Conservation (phyloP, 1,284 basidiomycete genomes). For the Moesziomyces antarcticus region DNA sequence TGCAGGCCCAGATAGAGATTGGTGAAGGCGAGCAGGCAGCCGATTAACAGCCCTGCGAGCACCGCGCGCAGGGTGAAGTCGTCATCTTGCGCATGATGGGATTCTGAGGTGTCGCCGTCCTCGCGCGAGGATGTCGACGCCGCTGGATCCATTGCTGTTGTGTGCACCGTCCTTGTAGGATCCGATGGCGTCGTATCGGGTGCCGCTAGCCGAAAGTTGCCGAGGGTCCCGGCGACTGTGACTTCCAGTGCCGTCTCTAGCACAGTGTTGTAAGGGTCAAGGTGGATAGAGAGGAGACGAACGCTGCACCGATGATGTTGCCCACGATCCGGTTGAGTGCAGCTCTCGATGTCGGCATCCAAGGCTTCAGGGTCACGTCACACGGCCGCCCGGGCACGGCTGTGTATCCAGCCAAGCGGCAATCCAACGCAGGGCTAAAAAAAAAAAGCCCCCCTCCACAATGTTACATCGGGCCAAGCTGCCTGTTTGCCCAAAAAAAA, state of each 20-base stretch:
- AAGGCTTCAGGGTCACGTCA: background rate
- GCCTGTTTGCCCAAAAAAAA: background rate
- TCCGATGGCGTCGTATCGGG: too few species aligned
- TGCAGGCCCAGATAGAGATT: constrained; percentile 82
- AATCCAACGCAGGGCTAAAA: background rate
- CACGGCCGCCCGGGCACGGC: too few species aligned
- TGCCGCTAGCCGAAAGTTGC: too few species aligned
- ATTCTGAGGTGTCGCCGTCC: background rate
- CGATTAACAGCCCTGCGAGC: constrained; percentile 75
- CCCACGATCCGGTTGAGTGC: too few species aligned
- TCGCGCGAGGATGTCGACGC: background rate
- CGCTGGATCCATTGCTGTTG: too few species aligned
- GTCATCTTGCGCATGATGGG: constrained; percentile 2
- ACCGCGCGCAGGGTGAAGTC: constrained; percentile 70
- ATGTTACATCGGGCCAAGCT: background rate
- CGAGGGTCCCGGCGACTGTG: too few species aligned
- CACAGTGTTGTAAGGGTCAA: too few species aligned
- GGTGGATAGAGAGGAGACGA: too few species aligned
- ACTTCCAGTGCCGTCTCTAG: too few species aligned
- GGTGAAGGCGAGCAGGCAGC: constrained; percentile 79
- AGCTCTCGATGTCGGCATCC: too few species aligned
- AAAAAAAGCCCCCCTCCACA: background rate
- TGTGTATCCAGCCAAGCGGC: background rate
- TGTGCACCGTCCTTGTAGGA: too few species aligned
- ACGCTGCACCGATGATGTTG: too few species aligned